Conservation (phyloP, 2,329 filamentous ascomycete genomes). For the Didymella exigua region DNA sequence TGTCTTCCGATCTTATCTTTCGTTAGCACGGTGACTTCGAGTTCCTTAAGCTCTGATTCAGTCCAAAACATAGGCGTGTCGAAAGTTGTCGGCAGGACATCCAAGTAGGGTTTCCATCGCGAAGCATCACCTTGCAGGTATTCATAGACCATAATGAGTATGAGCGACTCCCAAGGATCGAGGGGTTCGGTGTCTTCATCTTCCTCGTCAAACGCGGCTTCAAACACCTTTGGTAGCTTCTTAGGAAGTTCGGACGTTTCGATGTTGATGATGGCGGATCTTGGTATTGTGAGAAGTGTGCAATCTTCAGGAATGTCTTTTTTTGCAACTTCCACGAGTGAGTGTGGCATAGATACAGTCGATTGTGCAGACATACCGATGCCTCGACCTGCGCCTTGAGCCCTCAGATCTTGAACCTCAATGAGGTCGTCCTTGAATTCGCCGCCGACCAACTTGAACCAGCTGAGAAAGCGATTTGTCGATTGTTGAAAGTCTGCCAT, state of each 20-base stretch:
- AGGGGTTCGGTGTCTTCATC: slow-evolving; percentile 24
- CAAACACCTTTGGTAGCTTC: slow-evolving; percentile 25
- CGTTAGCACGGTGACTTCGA: slow-evolving; percentile 27
- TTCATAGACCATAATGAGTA: slow-evolving; percentile 31
- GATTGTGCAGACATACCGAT: slow-evolving; percentile 21
- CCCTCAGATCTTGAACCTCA: slow-evolving; percentile 27
- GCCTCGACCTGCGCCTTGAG: slow-evolving; percentile 28
- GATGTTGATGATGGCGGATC: slow-evolving; percentile 27
- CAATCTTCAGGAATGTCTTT: slow-evolving; percentile 25
- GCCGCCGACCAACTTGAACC: slow-evolving; percentile 30
- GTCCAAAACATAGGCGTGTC: slow-evolving; percentile 35
- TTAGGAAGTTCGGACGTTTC: slow-evolving; percentile 25
- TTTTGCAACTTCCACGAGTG: slow-evolving; percentile 17
- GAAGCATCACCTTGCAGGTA: slow-evolving; percentile 27
- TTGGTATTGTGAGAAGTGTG: slow-evolving; percentile 29
- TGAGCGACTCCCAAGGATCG: slow-evolving; percentile 30
- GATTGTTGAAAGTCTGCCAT: slow-evolving; percentile 27
- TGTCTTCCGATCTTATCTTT: slow-evolving; percentile 29
- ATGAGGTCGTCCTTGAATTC: slow-evolving; percentile 30
- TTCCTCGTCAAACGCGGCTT: slow-evolving; percentile 18
- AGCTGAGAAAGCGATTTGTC: slow-evolving; percentile 24
- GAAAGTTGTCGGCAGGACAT: slow-evolving; percentile 26
- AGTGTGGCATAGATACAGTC: neutral
- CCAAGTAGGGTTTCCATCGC: slow-evolving; percentile 31
- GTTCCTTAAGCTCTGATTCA: slow-evolving; percentile 25